These are phyloP conservation scores for Escovopsis sp. DNA, from an alignment of 2,329 filamentous ascomycete genomes.

Conservation along the genomic window DNA sequence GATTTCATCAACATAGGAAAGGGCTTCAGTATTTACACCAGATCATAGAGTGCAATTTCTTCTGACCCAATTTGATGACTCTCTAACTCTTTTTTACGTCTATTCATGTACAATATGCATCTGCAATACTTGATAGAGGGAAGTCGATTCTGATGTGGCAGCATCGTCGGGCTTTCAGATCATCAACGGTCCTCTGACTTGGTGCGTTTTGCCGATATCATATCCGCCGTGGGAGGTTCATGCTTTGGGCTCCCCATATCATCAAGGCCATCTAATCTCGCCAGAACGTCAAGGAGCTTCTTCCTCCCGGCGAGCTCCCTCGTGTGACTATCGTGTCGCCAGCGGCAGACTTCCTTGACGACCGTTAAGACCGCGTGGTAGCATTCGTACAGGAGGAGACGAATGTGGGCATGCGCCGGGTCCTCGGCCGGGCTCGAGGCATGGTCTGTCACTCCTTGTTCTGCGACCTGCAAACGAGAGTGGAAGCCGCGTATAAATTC, in stretches of 20 bases:
- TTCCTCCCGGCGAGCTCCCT: constrained; percentile 39
- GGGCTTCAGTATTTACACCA: too few relatives aligned
- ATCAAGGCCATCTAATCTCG: constrained; percentile 28
- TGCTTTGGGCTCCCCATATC: constrained; percentile 15
- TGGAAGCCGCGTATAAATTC: constrained; percentile 9
- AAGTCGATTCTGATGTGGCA: too few relatives aligned
- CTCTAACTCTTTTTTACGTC: too few relatives aligned
- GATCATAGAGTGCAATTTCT: too few relatives aligned
- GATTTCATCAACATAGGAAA: too few relatives aligned
- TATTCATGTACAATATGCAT: too few relatives aligned
- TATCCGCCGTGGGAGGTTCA: constrained; percentile 24
- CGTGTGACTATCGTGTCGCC: constrained; percentile 29
- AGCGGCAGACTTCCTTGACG: constrained; percentile 41
- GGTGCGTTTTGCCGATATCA: constrained; percentile 30
- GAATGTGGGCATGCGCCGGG: constrained; percentile 25
- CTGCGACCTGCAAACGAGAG: neutral
- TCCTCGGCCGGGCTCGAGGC: constrained; percentile 26
- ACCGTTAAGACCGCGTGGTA: constrained; percentile 39
- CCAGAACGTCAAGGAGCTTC: constrained; percentile 32
- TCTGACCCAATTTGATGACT: too few relatives aligned
- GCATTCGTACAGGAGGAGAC: constrained; percentile 41
- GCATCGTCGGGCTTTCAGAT: neutral
- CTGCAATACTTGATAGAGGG: too few relatives aligned
- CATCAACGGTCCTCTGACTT: constrained; percentile 12
- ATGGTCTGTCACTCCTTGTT: constrained; percentile 10